Evolutionary conservation across 345 rosid genomes (phyloP).

Genomic region (Nephelium lappaceum): DNA sequence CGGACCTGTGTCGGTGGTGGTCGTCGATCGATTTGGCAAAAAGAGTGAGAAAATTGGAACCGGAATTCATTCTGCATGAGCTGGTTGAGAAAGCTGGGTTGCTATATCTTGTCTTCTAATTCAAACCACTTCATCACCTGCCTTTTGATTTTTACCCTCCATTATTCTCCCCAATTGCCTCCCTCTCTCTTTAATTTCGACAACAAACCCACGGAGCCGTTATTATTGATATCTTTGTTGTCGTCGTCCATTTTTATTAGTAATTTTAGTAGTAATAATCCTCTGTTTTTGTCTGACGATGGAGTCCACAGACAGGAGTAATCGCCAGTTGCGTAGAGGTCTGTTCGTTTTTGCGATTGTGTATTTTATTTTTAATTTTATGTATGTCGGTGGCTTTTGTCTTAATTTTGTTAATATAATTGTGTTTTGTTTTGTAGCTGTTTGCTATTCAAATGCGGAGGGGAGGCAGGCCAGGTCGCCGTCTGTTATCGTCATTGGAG

Average conservation of each 20-base stretch:
- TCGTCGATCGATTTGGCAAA: constrained; percentile 12
- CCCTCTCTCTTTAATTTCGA: constrained; percentile 53
- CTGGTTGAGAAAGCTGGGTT: constrained; percentile 86
- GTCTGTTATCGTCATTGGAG: constrained; percentile 86
- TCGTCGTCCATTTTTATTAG: background rate
- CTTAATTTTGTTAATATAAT: background rate
- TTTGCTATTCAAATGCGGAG: constrained; percentile 57
- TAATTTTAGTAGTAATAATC: constrained; percentile 17
- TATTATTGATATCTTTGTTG: constrained; percentile 17
- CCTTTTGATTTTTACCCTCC: constrained; percentile 74
- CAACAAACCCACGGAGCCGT: constrained; percentile 52
- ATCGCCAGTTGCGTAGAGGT: constrained; percentile 82
- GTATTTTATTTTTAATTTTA: background rate
- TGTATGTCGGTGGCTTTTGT: background rate
- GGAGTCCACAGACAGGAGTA: constrained; percentile 72
- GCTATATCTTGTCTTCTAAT: constrained; percentile 43
- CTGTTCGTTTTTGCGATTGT: constrained; percentile 2
- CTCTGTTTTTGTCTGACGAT: constrained; percentile 35
- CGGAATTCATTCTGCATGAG: constrained; percentile 83
- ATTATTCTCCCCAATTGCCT: constrained; percentile 78
- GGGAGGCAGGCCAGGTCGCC: constrained; percentile 66
- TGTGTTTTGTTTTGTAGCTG: constrained; percentile 33
- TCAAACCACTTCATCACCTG: constrained; percentile 80
- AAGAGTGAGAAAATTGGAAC: constrained; percentile 15
- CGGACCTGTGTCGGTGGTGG: background rate